phyloP scores from a whole-genome alignment of 306 rosid species.

The Glycyrrhiza uralensis region DNA sequence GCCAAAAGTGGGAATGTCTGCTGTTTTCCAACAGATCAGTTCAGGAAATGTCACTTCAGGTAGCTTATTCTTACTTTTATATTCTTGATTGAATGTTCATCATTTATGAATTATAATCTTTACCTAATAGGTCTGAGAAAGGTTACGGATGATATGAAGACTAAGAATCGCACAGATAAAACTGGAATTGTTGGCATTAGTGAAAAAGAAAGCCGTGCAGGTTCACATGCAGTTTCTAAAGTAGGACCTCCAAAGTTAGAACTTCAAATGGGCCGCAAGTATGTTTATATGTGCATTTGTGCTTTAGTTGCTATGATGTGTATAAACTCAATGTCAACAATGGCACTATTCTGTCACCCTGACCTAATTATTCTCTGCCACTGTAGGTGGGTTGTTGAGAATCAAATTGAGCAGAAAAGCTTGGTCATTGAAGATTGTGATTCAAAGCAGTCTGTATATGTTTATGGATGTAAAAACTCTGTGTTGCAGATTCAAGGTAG shows the following conservation, averaged over 20 bases:
- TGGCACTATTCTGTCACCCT: slow-evolving; percentile 14
- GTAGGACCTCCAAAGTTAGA: slow-evolving; percentile 86
- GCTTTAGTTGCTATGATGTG: neutral
- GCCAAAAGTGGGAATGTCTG: slow-evolving; percentile 84
- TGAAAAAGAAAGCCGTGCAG: slow-evolving; percentile 56
- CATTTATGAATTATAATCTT: slow-evolving; percentile 14
- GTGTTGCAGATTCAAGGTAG: slow-evolving; percentile 92
- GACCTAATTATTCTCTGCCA: neutral
- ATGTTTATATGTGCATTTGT: slow-evolving; percentile 28
- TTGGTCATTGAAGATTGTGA: slow-evolving; percentile 89
- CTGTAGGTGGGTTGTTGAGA: slow-evolving; percentile 96
- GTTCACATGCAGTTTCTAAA: slow-evolving; percentile 55
- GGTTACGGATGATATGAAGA: slow-evolving; percentile 90
- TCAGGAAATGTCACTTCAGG: slow-evolving; percentile 73
- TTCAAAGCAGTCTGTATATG: slow-evolving; percentile 86
- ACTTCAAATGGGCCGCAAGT: slow-evolving; percentile 99
- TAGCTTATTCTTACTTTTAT: slow-evolving; percentile 27
- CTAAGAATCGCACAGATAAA: slow-evolving; percentile 85
- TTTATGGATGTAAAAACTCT: slow-evolving; percentile 96
- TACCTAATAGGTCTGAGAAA: slow-evolving; percentile 68
- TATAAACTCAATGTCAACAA: neutral
- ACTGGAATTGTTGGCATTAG: slow-evolving; percentile 59
- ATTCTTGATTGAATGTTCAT: slow-evolving; percentile 12
- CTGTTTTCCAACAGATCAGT: slow-evolving; percentile 78
- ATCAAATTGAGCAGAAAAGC: slow-evolving; percentile 81